Evolutionary conservation across 441 rosid species (phyloP).

Genomic region (Manihot esculenta): DNA sequence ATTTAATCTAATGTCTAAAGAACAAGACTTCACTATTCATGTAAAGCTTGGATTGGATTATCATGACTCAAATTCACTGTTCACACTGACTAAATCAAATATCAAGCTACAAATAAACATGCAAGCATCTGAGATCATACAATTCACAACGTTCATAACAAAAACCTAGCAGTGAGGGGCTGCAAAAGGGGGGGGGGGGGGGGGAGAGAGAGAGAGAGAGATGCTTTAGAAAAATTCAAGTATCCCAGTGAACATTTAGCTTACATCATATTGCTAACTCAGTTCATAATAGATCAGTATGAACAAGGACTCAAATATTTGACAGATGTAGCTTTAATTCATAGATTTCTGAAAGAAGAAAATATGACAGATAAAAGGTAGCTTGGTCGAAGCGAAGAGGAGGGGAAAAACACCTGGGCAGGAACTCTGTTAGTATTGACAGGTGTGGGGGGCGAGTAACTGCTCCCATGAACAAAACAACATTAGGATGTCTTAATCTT

Average conservation of each 20-base stretch:
- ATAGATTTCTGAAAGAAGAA: slow-evolving; percentile 10
- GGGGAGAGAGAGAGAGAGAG: neutral
- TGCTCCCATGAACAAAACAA: slow-evolving; percentile 99
- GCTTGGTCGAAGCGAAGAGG: neutral
- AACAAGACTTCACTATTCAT: neutral
- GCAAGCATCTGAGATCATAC: slow-evolving; percentile 11
- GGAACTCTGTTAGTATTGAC: slow-evolving; percentile 91
- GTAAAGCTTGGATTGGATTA: neutral
- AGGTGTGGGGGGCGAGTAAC: slow-evolving; percentile 89
- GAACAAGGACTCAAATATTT: neutral
- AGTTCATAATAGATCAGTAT: neutral
- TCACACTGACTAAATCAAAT: neutral
- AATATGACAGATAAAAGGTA: neutral
- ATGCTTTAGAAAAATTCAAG: neutral
- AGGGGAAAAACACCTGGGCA: slow-evolving; percentile 63
- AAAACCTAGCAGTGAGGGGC: neutral
- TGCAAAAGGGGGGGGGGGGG: too few relatives aligned
- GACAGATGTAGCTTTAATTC: slow-evolving; percentile 7
- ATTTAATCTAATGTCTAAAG: neutral
- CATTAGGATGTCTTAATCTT: slow-evolving; percentile 94
- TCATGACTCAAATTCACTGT: neutral
- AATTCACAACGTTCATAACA: neutral
- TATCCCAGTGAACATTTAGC: neutral
- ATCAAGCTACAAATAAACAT: neutral
- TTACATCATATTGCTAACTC: neutral